Percentiles rank a stretch among this genome's conserved stretches.
Conservation (phyloP, 2,329 filamentous ascomycete genomes). For the Macrophomina pseudophaseolina region DNA sequence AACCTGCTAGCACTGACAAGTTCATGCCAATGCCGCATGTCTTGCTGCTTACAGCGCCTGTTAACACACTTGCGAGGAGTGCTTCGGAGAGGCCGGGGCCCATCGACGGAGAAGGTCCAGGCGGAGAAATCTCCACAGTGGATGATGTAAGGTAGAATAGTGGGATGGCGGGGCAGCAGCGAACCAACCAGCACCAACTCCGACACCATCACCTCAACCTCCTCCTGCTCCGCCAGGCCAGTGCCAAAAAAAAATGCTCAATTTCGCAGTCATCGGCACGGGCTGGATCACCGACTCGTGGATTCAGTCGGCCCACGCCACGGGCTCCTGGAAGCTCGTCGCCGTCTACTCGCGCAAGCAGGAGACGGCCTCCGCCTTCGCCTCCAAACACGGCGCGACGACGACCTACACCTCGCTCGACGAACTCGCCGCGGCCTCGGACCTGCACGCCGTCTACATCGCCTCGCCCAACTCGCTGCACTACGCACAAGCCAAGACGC, state of each 20-base stretch:
- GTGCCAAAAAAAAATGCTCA: slow-evolving; percentile 36
- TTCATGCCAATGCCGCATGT: neutral
- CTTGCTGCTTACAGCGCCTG: neutral
- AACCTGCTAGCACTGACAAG: neutral
- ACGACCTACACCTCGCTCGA: slow-evolving; percentile 48
- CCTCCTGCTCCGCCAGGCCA: neutral
- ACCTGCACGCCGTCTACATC: slow-evolving; percentile 54
- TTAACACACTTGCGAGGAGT: neutral
- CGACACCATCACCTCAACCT: neutral
- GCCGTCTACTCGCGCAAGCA: slow-evolving; percentile 54
- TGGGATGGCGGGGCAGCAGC: slow-evolving; percentile 16
- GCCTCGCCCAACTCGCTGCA: slow-evolving; percentile 56
- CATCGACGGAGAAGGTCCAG: slow-evolving; percentile 9
- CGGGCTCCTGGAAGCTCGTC: slow-evolving; percentile 49
- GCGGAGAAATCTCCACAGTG: neutral
- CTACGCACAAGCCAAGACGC: slow-evolving; percentile 50
- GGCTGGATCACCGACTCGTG: slow-evolving; percentile 58
- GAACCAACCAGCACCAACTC: neutral
- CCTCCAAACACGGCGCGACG: slow-evolving; percentile 45
- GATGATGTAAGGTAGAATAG: slow-evolving; percentile 24
- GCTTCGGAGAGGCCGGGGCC: neutral
- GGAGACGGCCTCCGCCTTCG: slow-evolving; percentile 51
- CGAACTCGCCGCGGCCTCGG: slow-evolving; percentile 44
- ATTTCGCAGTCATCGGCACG: slow-evolving; percentile 54
- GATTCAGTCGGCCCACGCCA: slow-evolving; percentile 50